A percentile compares a stretch with the other conserved stretches of the same genome.
phyloP scores from a whole-genome alignment of 2,329 filamentous ascomycete species.

The Chrysoporthe cubensis region DNA sequence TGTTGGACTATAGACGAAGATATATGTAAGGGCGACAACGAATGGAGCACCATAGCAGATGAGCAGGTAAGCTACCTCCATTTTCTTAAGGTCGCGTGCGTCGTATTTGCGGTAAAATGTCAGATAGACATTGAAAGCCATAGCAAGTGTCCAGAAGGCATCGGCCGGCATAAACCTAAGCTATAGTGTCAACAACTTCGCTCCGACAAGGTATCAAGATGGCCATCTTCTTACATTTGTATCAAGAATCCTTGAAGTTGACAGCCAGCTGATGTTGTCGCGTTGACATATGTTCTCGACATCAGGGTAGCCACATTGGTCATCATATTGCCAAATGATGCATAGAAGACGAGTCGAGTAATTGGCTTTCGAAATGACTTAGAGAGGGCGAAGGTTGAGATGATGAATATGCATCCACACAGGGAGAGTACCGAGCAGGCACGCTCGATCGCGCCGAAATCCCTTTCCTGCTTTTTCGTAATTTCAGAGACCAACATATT shows the following conservation, averaged over 20 bases:
- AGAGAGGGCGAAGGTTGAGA: slow-evolving; percentile 70
- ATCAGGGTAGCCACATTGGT: slow-evolving; percentile 78
- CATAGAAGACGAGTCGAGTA: slow-evolving; percentile 85
- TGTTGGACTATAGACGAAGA: slow-evolving; percentile 60
- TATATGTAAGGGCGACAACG: slow-evolving; percentile 67
- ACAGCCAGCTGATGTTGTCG: slow-evolving; percentile 57
- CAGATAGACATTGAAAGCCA: slow-evolving; percentile 83
- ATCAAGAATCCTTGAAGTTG: slow-evolving; percentile 80
- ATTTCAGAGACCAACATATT: slow-evolving; percentile 3
- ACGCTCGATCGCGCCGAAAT: slow-evolving; percentile 66
- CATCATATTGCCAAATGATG: slow-evolving; percentile 79
- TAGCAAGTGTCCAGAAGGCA: slow-evolving; percentile 76
- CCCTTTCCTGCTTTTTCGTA: not conserved
- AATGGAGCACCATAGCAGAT: slow-evolving; percentile 76
- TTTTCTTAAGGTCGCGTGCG: slow-evolving; percentile 61
- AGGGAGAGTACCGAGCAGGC: slow-evolving; percentile 73
- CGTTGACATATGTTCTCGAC: slow-evolving; percentile 61
- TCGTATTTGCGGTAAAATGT: slow-evolving; percentile 79
- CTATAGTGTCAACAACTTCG: not conserved
- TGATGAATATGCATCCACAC: slow-evolving; percentile 71
- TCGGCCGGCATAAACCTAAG: slow-evolving; percentile 77
- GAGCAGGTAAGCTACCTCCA: slow-evolving; percentile 73
- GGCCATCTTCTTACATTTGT: slow-evolving; percentile 71
- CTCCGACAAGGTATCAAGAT: slow-evolving; percentile 4
- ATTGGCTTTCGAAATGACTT: slow-evolving; percentile 81